Base-by-base conservation (phyloP, 805 yeast species). In the Lipomyces yamadae region DNA sequence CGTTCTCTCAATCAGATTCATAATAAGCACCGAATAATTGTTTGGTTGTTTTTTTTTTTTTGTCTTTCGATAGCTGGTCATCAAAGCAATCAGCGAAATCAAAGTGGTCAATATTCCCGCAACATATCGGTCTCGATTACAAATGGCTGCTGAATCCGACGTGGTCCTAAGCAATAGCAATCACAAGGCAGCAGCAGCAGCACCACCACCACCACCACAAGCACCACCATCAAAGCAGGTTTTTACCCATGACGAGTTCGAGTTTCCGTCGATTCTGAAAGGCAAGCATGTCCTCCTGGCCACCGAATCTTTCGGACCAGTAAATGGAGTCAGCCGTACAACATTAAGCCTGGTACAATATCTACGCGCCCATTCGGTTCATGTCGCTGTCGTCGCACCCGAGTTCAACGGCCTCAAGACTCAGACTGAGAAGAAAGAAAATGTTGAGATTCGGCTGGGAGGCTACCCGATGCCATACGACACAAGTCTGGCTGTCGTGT, bases 391-490 rank as follows among this genome's bases (percentile, higher is more conserved):
- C 10, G 55, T 52, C 34, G 55, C 55, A 18, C 55, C 55, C 2
- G 55, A 52, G 29, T 52, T 29, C 55, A 52, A 52, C 8, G 55
- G 55, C 29, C 55, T 29, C 34, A 4, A n/a, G 32, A 29, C 55
- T 33, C 8, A 24, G 55, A 52, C 55, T 1, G 55, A 52, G 30
- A 52, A 52, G 55, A 24, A 3, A 3, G 55, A 52, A 6, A 34
- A 52, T 3, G 24, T 18, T 3, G 55, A 52, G 55, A 24, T 52
- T 18, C 55, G 55, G 13, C 34, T 52, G 55, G 18, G n/a, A 6
- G 55, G 55, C 5, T 52, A 52, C 35, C 55, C 55, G 55, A n/a
- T 52, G 55, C 55, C 55, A 52, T 52, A 52, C 32, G 55, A 52
- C 29, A 52, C 55, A 15, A 52, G 55, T 52, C n/a, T 52, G 55